Base-by-base conservation (phyloP, 805 yeast genomes). In the Schizosaccharomyces lindneri region DNA sequence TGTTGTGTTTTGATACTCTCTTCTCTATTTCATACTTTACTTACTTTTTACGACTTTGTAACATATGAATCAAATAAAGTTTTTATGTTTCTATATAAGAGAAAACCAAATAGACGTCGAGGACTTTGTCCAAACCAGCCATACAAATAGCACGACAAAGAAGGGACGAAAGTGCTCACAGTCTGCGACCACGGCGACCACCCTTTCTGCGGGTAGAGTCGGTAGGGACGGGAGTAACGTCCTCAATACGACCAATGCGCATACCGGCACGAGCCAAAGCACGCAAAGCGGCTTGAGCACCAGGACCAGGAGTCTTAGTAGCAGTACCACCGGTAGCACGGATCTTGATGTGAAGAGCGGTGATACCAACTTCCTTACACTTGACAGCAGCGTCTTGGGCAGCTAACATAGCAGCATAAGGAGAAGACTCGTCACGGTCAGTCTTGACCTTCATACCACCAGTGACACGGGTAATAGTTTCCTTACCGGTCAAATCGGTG, bases 131-230 rank as follows among this genome's bases (percentile, higher is more conserved):
- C 21, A n/a, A 46, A 46, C 51, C 51, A 46, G 27, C 21, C 51
- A 46, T 9, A 46, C 21, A 46, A 46, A 46, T 17, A 19, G 51
- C n/a, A 36, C 3, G 41, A 36, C 41, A 46, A 46, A 46, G 21
- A n/a, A 46, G 27, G 11, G 51, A 46, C 51, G 51, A 61, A 48
- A 24, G 39, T 17, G 59, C 62, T 79, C 78, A 87, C 80, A 89
- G 85, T 86, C 99, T 88, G 85, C 98, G 90, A 90, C 99, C 99
- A 84, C 99, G 89, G 83, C 98, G 93, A 87, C 99, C 99, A 87
- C 98, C 98, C 95, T 93, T 94, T 87, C 66, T 65, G 86, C 99
- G 93, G 78, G 98, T 94, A 74, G 97, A 89, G 80, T 93, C 99
- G 71, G 98, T 93, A 78, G 99, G 99, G 73, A 93, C 89, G 78